Conservation (phyloP, 768 basidiomycete genomes). For the Lactarius sanguifluus region DNA sequence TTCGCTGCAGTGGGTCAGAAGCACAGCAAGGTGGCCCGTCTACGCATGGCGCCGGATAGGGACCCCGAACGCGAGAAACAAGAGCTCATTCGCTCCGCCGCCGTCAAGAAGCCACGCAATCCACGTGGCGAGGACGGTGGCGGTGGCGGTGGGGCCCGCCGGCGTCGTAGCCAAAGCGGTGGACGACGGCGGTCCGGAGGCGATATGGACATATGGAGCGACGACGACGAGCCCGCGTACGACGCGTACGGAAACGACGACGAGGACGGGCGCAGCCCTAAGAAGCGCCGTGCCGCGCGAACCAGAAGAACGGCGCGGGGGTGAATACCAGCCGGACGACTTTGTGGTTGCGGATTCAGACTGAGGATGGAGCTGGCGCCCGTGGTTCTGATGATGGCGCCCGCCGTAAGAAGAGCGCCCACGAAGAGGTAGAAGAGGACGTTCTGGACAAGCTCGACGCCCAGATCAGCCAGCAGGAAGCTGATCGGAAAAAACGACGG, state of each 20-base stretch:
- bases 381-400: conserved; percentile 23
- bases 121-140: conserved; percentile 51
- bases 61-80: conserved; percentile 75
- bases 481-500: conserved; percentile 49
- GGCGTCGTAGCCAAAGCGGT: conserved; percentile 36
- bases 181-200: conserved; percentile 37
- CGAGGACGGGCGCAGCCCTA: conserved; percentile 48
- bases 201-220: conserved; percentile 57
- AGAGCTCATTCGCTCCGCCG: conserved; percentile 60
- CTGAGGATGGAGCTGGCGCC: conserved; percentile 45
- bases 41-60: conserved; percentile 76
- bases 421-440: conserved; percentile 50
- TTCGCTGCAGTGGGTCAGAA: conserved; percentile 83
- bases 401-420: conserved; percentile 37
- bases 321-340: conserved; percentile 82
- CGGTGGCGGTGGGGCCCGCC: conserved; percentile 48
- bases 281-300: conserved; percentile 38
- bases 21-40: conserved; percentile 75
- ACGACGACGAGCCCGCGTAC: conserved; percentile 61
- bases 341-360: conserved; percentile 83
- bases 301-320: conserved; percentile 52
- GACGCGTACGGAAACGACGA: conserved; percentile 40
- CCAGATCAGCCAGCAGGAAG: conserved; percentile 55
- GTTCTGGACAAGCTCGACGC: conserved; percentile 73
- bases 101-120: conserved; percentile 62